A percentile compares a stretch with the other conserved stretches of the same genome.
Evolutionary conservation across 345 rosid genomes (phyloP).

Genomic region (Boechera stricta): DNA sequence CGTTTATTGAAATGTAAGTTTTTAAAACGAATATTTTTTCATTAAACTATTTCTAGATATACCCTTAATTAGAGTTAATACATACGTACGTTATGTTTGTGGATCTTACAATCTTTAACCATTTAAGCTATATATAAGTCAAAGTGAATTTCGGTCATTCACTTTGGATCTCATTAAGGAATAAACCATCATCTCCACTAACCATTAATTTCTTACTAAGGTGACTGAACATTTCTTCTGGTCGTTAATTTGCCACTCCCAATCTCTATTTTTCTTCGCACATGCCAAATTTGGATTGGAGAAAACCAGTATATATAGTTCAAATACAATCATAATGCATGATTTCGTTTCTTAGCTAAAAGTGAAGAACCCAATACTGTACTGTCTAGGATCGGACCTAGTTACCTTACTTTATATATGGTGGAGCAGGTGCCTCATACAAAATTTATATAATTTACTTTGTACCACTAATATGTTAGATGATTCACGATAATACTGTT

Average conservation of each 20-base stretch:
- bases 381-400: no score
- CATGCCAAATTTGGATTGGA: background rate
- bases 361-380: background rate
- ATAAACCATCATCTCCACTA: background rate
- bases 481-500: no score
- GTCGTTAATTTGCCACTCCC: background rate
- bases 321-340: background rate
- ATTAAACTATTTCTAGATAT: no score
- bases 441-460: no score
- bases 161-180: background rate
- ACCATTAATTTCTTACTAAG: background rate
- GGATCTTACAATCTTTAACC: slow-evolving; percentile 6
- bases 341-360: slow-evolving; percentile 7
- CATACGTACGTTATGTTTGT: background rate
- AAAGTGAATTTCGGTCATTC: background rate
- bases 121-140: background rate
- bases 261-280: background rate
- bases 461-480: no score
- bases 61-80: background rate
- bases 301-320: background rate
- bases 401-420: no score
- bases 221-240: background rate
- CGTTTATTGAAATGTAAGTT: no score
- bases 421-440: no score
- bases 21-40: background rate